Conservation (phyloP, 495 filamentous ascomycete genomes). For the Trichodelitschia bisporula region DNA sequence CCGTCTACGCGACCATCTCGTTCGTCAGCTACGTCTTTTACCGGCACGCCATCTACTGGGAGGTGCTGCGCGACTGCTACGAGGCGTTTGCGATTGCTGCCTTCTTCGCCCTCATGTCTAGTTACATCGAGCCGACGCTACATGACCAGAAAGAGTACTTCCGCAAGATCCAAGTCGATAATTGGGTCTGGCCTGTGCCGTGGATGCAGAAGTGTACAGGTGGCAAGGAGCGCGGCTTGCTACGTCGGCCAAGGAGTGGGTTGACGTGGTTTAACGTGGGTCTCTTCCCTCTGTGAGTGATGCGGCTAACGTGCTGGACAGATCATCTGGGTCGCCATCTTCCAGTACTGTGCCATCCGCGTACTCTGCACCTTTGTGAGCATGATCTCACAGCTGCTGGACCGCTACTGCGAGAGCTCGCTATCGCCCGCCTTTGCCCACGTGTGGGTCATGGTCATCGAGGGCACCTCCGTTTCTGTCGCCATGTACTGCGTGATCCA, state of each 20-base stretch:
- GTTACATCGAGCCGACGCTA: constrained; percentile 57
- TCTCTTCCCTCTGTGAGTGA: not conserved
- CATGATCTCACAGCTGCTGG: constrained; percentile 41
- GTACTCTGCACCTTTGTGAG: constrained; percentile 66
- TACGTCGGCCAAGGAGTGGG: constrained; percentile 55
- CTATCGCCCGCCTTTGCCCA: constrained; percentile 57
- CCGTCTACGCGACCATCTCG: constrained; percentile 55
- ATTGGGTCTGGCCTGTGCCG: constrained; percentile 53
- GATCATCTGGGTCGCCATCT: constrained; percentile 69
- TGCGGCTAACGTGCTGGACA: constrained; percentile 11
- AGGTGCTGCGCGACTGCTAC: constrained; percentile 65
- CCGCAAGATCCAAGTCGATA: constrained; percentile 34
- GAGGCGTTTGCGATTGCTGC: constrained; percentile 80
- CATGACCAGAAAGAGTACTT: constrained; percentile 82
- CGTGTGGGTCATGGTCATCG: constrained; percentile 53
- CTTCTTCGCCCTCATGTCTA: constrained; percentile 75
- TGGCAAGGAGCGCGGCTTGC: constrained; percentile 31
- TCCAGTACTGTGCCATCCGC: constrained; percentile 76
- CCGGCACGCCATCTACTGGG: constrained; percentile 58
- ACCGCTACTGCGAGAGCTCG: constrained; percentile 54
- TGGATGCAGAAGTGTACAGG: constrained; percentile 46
- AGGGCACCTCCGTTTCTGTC: constrained; percentile 49
- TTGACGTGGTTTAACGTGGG: constrained; percentile 72
- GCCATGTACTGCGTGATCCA: constrained; percentile 88
- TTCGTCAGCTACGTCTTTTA: constrained; percentile 62